A percentile compares a stretch with the other conserved stretches of the same genome.
These are phyloP conservation scores for Podospora fimiseda DNA, from an alignment of 495 filamentous ascomycete species.

Conservation along the genomic window DNA sequence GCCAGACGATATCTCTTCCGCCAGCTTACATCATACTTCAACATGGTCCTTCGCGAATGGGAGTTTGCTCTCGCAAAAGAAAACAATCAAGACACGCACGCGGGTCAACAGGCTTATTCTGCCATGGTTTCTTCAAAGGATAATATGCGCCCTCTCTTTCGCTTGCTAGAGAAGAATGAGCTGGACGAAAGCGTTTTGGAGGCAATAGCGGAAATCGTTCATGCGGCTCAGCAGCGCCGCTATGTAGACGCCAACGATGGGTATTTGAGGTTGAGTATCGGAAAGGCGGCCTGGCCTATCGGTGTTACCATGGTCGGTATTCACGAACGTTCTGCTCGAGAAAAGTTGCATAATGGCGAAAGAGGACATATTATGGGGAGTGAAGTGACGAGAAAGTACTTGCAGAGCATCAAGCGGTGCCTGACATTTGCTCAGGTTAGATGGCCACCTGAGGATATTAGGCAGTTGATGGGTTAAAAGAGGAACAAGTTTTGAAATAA, in stretches of 20 bases:
- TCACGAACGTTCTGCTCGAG: slow-evolving; percentile 88
- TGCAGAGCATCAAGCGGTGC: slow-evolving; percentile 97
- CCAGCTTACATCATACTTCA: slow-evolving; percentile 88
- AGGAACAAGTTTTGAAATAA: not conserved
- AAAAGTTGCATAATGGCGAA: slow-evolving; percentile 89
- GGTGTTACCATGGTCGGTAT: slow-evolving; percentile 99
- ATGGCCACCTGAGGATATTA: slow-evolving; percentile 88
- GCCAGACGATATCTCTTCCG: slow-evolving; percentile 65
- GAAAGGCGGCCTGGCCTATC: slow-evolving; percentile 98
- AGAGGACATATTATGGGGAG: slow-evolving; percentile 96
- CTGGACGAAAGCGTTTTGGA: slow-evolving; percentile 72
- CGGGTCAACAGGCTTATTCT: slow-evolving; percentile 67
- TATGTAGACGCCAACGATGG: slow-evolving; percentile 98
- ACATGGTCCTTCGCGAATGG: slow-evolving; percentile 88
- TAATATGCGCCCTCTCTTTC: slow-evolving; percentile 87
- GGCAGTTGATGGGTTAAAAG: slow-evolving; percentile 90
- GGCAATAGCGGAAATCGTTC: slow-evolving; percentile 88
- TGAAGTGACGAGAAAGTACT: slow-evolving; percentile 86
- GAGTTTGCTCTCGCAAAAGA: slow-evolving; percentile 67
- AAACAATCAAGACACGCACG: slow-evolving; percentile 62
- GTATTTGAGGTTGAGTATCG: slow-evolving; percentile 87
- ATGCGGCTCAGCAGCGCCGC: slow-evolving; percentile 76
- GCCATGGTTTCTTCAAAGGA: slow-evolving; percentile 76
- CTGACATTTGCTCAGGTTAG: slow-evolving; percentile 93
- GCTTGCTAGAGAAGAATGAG: slow-evolving; percentile 73